A percentile compares a stretch with the other conserved stretches of the same genome.
Conservation (phyloP, 768 basidiomycete genomes). For the Rhizopogon vesiculosus region DNA sequence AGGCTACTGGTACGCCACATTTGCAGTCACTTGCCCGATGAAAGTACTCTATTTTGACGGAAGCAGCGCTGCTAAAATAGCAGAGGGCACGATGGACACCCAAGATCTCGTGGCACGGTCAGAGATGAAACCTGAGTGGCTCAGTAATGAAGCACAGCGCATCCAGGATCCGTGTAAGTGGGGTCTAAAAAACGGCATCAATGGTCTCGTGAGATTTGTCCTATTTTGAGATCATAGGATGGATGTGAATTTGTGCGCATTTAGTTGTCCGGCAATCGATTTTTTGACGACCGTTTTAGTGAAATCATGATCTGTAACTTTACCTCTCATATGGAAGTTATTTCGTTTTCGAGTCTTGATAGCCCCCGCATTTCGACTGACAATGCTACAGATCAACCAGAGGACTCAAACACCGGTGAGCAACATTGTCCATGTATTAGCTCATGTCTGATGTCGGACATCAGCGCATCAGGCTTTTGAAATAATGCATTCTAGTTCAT, state of each 20-base stretch:
- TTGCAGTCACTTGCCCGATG: conserved; percentile 20
- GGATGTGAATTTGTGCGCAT: conserved; percentile 44
- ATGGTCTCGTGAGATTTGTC: conserved; percentile 28
- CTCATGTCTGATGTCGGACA: background rate
- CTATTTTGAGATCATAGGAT: conserved; percentile 24
- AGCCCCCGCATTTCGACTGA: background rate
- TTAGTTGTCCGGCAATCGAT: background rate
- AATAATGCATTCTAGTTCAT: too few species aligned
- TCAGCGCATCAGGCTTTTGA: background rate
- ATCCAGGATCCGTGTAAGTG: conserved; percentile 28
- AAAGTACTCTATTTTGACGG: background rate
- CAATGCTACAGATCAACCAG: background rate
- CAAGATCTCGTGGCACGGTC: conserved; percentile 27
- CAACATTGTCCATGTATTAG: background rate
- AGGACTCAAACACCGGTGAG: background rate
- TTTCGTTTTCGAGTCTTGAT: background rate
- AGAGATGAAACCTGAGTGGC: conserved; percentile 8
- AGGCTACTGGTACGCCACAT: conserved; percentile 26
- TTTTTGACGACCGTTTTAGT: conserved; percentile 15
- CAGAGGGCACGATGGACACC: conserved; percentile 26
- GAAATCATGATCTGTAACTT: conserved; percentile 49
- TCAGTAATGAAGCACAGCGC: conserved; percentile 16
- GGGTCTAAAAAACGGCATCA: conserved; percentile 25
- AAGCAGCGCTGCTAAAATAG: conserved; percentile 22
- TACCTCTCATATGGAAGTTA: conserved; percentile 4